Conservation (phyloP, 2,329 filamentous ascomycete genomes). For the Macrophomina tecta region DNA sequence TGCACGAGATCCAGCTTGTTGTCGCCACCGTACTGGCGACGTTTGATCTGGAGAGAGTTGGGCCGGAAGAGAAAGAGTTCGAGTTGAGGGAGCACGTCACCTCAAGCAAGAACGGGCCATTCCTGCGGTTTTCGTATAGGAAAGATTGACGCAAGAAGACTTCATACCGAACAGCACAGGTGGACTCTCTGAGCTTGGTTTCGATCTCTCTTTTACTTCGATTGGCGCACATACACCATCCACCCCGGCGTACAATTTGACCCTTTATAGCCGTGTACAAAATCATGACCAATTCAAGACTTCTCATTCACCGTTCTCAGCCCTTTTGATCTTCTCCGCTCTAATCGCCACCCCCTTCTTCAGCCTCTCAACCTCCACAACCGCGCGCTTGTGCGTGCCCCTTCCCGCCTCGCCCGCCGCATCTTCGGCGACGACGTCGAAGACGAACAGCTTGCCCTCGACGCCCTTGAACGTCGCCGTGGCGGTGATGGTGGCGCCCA, state of each 20-base stretch:
- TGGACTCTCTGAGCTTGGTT: not conserved
- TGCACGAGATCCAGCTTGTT: constrained; percentile 62
- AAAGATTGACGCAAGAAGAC: not conserved
- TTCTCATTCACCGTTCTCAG: not conserved
- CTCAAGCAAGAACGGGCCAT: constrained; percentile 2
- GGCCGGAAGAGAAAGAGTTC: not conserved
- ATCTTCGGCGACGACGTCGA: not conserved
- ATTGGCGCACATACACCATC: not conserved
- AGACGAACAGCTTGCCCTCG: not conserved
- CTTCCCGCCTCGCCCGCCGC: not conserved
- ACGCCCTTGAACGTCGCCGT: not conserved
- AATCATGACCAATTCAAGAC: not conserved
- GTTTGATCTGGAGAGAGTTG: constrained; percentile 56
- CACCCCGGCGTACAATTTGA: no score
- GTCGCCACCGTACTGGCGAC: constrained; percentile 63
- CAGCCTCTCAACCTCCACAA: not conserved
- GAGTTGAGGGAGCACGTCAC: constrained; percentile 7
- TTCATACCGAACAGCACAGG: not conserved
- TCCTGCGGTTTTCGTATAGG: not conserved
- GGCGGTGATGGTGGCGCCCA: not conserved
- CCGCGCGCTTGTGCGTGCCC: not conserved
- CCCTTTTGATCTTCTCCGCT: not conserved
- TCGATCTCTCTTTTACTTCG: not conserved
- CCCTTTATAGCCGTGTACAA: not conserved
- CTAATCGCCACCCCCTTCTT: not conserved